phyloP scores from a whole-genome alignment of 148 eudicot species.

The Nepenthes mirabilis region DNA sequence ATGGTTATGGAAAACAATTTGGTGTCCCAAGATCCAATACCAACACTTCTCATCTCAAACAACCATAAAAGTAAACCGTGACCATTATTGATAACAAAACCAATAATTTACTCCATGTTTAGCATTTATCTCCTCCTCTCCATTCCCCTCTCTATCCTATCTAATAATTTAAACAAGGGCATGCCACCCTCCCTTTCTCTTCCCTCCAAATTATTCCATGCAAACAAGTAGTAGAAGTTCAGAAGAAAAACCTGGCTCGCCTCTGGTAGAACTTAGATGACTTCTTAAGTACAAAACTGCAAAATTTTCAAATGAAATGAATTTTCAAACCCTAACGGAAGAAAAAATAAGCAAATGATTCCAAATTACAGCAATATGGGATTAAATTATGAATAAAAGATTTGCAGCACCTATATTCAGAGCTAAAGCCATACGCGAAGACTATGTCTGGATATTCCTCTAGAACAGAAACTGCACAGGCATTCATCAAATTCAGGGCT shows the following conservation, averaged over 20 bases:
- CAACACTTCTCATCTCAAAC: no score
- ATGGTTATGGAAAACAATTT: no score
- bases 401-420: slow-evolving; percentile 55
- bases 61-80: no score
- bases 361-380: slow-evolving; percentile 3
- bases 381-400: no score
- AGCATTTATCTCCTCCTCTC: no score
- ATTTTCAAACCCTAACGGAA: slow-evolving; percentile 1
- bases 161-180: no score
- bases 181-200: no score
- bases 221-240: background rate
- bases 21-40: no score
- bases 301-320: slow-evolving; percentile 5
- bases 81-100: no score
- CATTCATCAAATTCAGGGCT: slow-evolving; percentile 74
- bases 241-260: slow-evolving; percentile 52
- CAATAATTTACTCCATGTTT: no score
- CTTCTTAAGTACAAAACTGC: slow-evolving; percentile 74
- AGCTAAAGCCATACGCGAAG: slow-evolving; percentile 70
- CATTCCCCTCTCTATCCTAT: no score
- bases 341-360: background rate
- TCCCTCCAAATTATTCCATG: no score
- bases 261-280: slow-evolving; percentile 61
- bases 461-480: slow-evolving; percentile 55
- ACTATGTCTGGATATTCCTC: slow-evolving; percentile 64